Evolutionary conservation across 768 basidiomycete genomes (phyloP).

Genomic region (Tylopilus rubrobrunneus): DNA sequence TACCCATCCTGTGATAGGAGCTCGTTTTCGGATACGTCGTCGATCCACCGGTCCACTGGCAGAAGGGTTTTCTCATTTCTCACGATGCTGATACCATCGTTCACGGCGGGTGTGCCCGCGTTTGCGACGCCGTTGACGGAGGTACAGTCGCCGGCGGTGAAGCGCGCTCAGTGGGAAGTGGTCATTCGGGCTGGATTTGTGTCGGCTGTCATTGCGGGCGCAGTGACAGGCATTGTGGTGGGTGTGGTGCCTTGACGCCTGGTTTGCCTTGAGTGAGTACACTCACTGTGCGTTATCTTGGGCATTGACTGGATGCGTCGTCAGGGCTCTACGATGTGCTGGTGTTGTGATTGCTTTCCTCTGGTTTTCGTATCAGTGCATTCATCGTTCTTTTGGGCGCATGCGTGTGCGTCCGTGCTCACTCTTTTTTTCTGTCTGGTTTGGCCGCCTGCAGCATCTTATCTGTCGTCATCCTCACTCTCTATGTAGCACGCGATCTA

Average conservation of each 20-base stretch:
- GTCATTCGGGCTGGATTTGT: conserved; percentile 56
- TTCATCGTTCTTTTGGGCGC: no score
- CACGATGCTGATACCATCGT: conserved; percentile 24
- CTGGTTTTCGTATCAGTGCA: not conserved
- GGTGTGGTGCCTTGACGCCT: conserved; percentile 9
- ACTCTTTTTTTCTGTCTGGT: no score
- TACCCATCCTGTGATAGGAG: not conserved
- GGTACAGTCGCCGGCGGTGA: conserved; percentile 64
- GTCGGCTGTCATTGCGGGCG: conserved; percentile 39
- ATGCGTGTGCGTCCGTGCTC: no score
- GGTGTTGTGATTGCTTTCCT: not conserved
- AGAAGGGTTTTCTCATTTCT: not conserved
- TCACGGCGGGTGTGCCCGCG: conserved; percentile 52
- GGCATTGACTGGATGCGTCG: not conserved
- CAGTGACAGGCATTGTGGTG: conserved; percentile 31
- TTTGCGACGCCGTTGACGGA: conserved; percentile 68
- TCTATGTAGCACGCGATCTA: no score
- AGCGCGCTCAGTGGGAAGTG: conserved; percentile 84
- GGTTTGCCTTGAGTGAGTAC: not conserved
- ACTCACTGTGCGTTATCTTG: not conserved
- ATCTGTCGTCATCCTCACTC: no score
- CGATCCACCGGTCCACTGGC: not conserved
- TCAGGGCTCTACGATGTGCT: not conserved
- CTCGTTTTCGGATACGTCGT: not conserved
- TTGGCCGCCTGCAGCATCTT: no score